Conservation (phyloP, 1,284 basidiomycete species). For the Lentinula novae-zelandiae region DNA sequence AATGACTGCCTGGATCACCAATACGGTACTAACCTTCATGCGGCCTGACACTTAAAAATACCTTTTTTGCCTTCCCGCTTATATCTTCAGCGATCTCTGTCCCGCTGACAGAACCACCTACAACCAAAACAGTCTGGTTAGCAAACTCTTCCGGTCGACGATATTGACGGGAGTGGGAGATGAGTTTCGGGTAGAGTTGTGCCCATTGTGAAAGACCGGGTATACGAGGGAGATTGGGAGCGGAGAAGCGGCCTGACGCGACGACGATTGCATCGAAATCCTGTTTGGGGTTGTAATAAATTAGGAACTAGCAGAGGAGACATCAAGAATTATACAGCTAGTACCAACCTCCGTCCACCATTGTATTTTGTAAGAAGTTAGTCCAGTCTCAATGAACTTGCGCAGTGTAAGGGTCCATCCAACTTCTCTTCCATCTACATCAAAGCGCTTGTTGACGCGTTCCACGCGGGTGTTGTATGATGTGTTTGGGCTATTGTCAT, state of each 20-base stretch:
- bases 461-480: constrained; percentile 50
- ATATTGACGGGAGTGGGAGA: constrained; percentile 44
- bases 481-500: constrained; percentile 35
- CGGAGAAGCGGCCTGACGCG: constrained; percentile 43
- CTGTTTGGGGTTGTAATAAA: constrained; percentile 29
- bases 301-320: constrained; percentile 12
- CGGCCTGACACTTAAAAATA: constrained; percentile 35
- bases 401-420: constrained; percentile 38
- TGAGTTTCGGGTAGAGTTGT: constrained; percentile 27
- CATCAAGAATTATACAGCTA: constrained; percentile 29
- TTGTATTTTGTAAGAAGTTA: constrained; percentile 27
- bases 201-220: constrained; percentile 35
- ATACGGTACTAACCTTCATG: constrained; percentile 22
- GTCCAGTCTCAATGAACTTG: constrained; percentile 23
- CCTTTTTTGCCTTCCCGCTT: constrained; percentile 26
- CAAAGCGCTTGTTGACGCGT: constrained; percentile 33
- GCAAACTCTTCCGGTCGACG: constrained; percentile 34
- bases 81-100: constrained; percentile 39
- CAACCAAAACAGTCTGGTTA: constrained; percentile 41
- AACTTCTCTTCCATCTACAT: constrained; percentile 20
- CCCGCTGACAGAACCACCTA: constrained; percentile 42
- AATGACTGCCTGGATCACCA: too few relatives aligned
- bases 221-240: constrained; percentile 39
- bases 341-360: constrained; percentile 30
- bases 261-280: constrained; percentile 44